Percentiles rank a stretch among this genome's conserved stretches.
Evolutionary conservation across 768 basidiomycete species (phyloP).

Genomic region (Termitomyces sp.): DNA sequence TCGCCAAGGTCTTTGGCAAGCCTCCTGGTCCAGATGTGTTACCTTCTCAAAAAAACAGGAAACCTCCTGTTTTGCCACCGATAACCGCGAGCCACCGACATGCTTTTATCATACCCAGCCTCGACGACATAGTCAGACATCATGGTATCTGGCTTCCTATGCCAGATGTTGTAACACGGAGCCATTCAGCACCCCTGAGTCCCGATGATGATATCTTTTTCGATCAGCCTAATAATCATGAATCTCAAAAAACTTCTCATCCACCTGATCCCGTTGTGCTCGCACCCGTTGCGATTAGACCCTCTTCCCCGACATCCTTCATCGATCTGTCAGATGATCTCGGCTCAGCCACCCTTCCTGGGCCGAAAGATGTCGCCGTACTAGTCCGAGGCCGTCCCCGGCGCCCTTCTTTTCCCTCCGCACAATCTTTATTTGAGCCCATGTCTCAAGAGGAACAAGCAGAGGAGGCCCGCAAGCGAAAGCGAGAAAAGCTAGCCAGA

Average conservation of each 20-base stretch:
- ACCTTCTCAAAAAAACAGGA: slow-evolving; percentile 9
- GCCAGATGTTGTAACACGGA: slow-evolving; percentile 25
- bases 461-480: slow-evolving; percentile 63
- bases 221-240: slow-evolving; percentile 8
- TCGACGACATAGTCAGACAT: slow-evolving; percentile 11
- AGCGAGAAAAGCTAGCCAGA: slow-evolving; percentile 75
- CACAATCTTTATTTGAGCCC: slow-evolving; percentile 45
- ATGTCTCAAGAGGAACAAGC: slow-evolving; percentile 48
- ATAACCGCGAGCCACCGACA: slow-evolving; percentile 17
- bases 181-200: slow-evolving; percentile 55
- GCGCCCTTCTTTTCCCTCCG: slow-evolving; percentile 33
- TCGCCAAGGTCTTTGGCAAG: slow-evolving; percentile 77
- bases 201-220: slow-evolving; percentile 42
- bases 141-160: slow-evolving; percentile 31
- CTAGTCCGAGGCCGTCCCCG: slow-evolving; percentile 20
- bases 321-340: slow-evolving; percentile 69
- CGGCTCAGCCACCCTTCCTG: slow-evolving; percentile 24
- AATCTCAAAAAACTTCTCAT: slow-evolving; percentile 11
- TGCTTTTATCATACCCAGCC: slow-evolving; percentile 18
- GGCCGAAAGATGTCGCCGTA: slow-evolving; percentile 18
- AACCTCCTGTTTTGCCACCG: slow-evolving; percentile 13
- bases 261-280: slow-evolving; percentile 19
- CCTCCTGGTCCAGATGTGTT: slow-evolving; percentile 48
- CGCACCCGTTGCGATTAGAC: slow-evolving; percentile 11
- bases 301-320: slow-evolving; percentile 45